These are phyloP conservation scores for Phialophora chinensis DNA, from an alignment of 2,329 filamentous ascomycete species.

Conservation along the genomic window DNA sequence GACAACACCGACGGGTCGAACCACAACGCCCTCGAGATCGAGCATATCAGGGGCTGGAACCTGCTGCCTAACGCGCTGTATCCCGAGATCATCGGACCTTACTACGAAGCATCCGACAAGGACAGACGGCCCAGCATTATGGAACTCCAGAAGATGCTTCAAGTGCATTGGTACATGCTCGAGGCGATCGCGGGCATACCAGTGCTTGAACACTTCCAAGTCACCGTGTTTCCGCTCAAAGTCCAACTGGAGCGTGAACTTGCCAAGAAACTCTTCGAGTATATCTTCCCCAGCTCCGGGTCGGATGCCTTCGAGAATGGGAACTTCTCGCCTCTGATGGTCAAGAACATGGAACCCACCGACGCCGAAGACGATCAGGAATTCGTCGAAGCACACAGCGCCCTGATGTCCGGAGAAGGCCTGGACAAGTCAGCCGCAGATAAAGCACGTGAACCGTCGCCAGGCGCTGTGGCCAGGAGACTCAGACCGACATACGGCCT, in stretches of 20 bases:
- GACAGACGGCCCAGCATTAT: conserved; percentile 50
- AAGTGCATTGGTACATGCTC: conserved; percentile 96
- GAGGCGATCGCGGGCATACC: conserved; percentile 97
- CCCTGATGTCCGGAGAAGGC: conserved; percentile 37
- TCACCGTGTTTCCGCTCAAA: conserved; percentile 89
- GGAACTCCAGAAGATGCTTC: conserved; percentile 72
- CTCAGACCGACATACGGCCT: conserved; percentile 74
- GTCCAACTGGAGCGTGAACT: conserved; percentile 92
- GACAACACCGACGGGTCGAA: conserved; percentile 98
- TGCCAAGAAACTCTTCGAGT: conserved; percentile 92
- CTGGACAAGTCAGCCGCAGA: conserved; percentile 42
- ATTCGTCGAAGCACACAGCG: conserved; percentile 54
- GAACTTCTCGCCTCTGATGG: conserved; percentile 59
- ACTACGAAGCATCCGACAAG: conserved; percentile 65
- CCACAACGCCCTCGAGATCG: conserved; percentile 87
- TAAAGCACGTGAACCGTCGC: conserved; percentile 64
- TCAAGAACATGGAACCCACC: conserved; percentile 59
- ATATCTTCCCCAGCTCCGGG: conserved; percentile 89
- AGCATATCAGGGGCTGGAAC: conserved; percentile 86
- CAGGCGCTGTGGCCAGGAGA: conserved; percentile 79
- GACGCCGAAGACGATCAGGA: conserved; percentile 52
- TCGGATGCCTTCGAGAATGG: conserved; percentile 57
- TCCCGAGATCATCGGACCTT: conserved; percentile 93
- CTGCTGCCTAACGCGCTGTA: conserved; percentile 89
- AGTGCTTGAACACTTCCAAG: conserved; percentile 95